Evolutionary conservation across 331 rosid species (phyloP).

Genomic region (Phaseolus coccineus): DNA sequence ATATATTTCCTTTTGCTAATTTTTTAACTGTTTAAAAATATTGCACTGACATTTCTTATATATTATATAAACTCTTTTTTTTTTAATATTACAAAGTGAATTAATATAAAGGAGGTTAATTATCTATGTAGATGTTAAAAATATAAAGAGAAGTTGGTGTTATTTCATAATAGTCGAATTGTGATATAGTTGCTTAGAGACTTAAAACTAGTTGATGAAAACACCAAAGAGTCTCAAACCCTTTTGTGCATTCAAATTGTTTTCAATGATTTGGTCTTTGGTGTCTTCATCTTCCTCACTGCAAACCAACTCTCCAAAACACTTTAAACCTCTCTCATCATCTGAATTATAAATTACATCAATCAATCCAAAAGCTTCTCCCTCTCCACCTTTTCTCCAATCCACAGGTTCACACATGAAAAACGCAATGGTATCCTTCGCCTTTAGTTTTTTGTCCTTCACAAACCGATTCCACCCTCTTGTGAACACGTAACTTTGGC

Average conservation of each 20-base stretch:
- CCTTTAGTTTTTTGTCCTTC: slow-evolving; percentile 60
- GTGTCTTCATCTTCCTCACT: slow-evolving; percentile 6
- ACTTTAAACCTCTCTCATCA: slow-evolving; percentile 33
- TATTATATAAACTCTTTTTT: too few relatives aligned
- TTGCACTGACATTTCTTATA: too few relatives aligned
- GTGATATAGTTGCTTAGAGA: too few relatives aligned
- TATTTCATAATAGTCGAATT: too few relatives aligned
- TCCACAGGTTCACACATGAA: slow-evolving; percentile 58
- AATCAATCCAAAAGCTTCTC: slow-evolving; percentile 56
- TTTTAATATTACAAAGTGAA: too few relatives aligned
- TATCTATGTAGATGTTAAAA: too few relatives aligned
- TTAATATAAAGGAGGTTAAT: too few relatives aligned
- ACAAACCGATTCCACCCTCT: slow-evolving; percentile 79
- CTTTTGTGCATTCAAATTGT: slow-evolving; percentile 41
- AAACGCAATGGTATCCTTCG: slow-evolving; percentile 60
- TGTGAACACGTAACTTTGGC: slow-evolving; percentile 75
- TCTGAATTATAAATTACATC: slow-evolving; percentile 57
- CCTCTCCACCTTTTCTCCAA: slow-evolving; percentile 17
- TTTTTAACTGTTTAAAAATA: too few relatives aligned
- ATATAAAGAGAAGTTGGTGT: too few relatives aligned
- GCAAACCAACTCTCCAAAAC: slow-evolving; percentile 40
- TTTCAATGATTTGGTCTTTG: background rate
- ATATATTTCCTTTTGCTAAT: too few relatives aligned
- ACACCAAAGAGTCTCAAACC: slow-evolving; percentile 82
- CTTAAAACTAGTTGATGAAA: too few relatives aligned